These are phyloP conservation scores for Bryoglossum gracile DNA, from an alignment of 495 filamentous ascomycete genomes.

Conservation along the genomic window DNA sequence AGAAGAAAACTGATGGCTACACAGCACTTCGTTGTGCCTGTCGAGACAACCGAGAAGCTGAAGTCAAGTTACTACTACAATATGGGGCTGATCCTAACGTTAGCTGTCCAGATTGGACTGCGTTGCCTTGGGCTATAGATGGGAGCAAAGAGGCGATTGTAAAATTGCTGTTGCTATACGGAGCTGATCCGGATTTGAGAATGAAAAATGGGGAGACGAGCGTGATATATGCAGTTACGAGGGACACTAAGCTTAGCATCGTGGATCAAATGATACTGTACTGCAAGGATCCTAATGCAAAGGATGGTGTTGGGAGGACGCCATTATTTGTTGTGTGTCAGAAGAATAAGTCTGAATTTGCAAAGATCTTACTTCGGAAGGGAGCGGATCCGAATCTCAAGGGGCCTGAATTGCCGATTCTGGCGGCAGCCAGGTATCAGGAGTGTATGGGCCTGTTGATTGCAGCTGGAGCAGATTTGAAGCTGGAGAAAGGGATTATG, in stretches of 20 bases:
- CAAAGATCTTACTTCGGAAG: slow-evolving; percentile 28
- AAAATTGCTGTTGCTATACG: slow-evolving; percentile 40
- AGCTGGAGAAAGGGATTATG: slow-evolving; percentile 40
- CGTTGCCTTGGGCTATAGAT: slow-evolving; percentile 32
- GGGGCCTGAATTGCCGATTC: slow-evolving; percentile 31
- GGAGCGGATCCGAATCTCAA: slow-evolving; percentile 40
- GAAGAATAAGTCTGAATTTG: slow-evolving; percentile 29
- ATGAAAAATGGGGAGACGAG: slow-evolving; percentile 37
- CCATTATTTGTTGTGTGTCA: slow-evolving; percentile 40
- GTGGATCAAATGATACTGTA: slow-evolving; percentile 45
- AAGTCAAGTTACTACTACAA: slow-evolving; percentile 39
- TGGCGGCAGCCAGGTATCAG: not conserved
- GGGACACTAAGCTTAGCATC: slow-evolving; percentile 32
- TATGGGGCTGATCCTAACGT: slow-evolving; percentile 46
- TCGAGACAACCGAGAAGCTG: slow-evolving; percentile 37
- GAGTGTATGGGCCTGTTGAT: slow-evolving; percentile 36
- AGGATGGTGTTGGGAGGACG: slow-evolving; percentile 43
- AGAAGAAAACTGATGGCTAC: slow-evolving; percentile 36
- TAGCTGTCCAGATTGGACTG: slow-evolving; percentile 30
- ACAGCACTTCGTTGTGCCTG: slow-evolving; percentile 32
- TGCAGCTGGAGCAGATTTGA: slow-evolving; percentile 35
- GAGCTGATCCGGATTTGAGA: slow-evolving; percentile 36
- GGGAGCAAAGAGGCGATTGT: slow-evolving; percentile 36
- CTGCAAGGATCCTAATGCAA: slow-evolving; percentile 42
- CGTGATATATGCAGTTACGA: not conserved